These are phyloP conservation scores for Carex scoparia DNA, from an alignment of 176 grass and related monocot species.

Conservation along the genomic window DNA sequence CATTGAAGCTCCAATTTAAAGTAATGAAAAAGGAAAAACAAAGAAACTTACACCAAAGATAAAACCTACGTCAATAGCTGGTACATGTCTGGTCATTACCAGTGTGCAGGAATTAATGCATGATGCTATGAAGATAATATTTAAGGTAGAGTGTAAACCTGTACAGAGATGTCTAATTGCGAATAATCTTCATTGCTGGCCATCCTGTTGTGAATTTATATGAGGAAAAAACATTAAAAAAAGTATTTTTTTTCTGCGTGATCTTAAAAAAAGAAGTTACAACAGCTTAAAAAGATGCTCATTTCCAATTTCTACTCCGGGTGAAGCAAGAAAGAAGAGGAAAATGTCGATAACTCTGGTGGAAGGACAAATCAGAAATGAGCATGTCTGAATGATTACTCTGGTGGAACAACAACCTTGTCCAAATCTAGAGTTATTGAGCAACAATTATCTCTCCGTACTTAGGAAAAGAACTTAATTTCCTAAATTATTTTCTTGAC, in stretches of 20 bases:
- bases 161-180: conserved; percentile 61
- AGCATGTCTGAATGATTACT: too few relatives aligned
- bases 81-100: background rate
- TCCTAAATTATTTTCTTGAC: background rate
- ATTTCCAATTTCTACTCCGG: background rate
- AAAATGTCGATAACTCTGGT: background rate
- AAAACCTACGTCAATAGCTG: background rate
- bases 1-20: background rate
- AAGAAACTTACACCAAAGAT: background rate
- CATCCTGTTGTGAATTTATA: conserved; percentile 30
- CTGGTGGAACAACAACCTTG: too few relatives aligned
- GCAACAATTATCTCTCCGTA: too few relatives aligned
- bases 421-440: too few relatives aligned
- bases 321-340: background rate
- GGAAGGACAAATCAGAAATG: too few relatives aligned
- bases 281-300: background rate
- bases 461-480: background rate
- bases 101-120: background rate
- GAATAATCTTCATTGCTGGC: conserved; percentile 45
- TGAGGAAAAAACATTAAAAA: background rate
- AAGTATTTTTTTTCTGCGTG: background rate
- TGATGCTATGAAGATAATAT: background rate
- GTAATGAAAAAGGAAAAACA: background rate
- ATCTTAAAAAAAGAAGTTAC: too few relatives aligned
- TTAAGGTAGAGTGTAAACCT: conserved; percentile 32